phyloP scores from a whole-genome alignment of 129 eudicot genomes.

The Chrysanthemum seticuspe region DNA sequence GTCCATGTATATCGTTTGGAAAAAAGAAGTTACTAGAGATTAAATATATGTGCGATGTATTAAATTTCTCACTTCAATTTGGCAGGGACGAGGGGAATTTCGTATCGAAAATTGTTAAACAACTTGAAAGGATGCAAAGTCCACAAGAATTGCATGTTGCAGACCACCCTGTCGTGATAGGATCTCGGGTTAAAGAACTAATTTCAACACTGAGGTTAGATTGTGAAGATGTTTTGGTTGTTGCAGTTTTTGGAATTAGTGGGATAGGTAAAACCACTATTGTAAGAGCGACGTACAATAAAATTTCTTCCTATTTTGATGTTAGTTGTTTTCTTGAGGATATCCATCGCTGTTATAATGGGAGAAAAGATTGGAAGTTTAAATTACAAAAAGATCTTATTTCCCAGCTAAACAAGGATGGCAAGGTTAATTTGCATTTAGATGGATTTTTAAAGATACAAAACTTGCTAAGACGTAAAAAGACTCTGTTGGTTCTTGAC shows the following conservation, averaged over 20 bases:
- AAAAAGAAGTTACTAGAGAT: neutral
- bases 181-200: slow-evolving; percentile 23
- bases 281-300: slow-evolving; percentile 16
- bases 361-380: slow-evolving; percentile 13
- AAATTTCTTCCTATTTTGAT: slow-evolving; percentile 9
- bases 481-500: slow-evolving; percentile 31
- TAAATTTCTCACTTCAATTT: neutral
- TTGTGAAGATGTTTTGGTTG: slow-evolving; percentile 21
- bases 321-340: slow-evolving; percentile 23
- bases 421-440: too few species aligned
- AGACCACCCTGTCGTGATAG: slow-evolving; percentile 23
- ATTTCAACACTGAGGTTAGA: slow-evolving; percentile 4
- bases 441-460: slow-evolving; percentile 15
- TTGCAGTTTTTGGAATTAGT: slow-evolving; percentile 25
- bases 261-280: slow-evolving; percentile 32
- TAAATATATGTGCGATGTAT: neutral
- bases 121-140: slow-evolving; percentile 12
- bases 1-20: too few species aligned
- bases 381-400: slow-evolving; percentile 1
- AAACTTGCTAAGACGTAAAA: neutral
- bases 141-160: slow-evolving; percentile 13
- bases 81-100: slow-evolving; percentile 24
- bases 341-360: neutral
- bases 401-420: too few species aligned
- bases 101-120: slow-evolving; percentile 10